phyloP scores from a whole-genome alignment of 75 land plant genomes.

The Azolla pinnata region DNA sequence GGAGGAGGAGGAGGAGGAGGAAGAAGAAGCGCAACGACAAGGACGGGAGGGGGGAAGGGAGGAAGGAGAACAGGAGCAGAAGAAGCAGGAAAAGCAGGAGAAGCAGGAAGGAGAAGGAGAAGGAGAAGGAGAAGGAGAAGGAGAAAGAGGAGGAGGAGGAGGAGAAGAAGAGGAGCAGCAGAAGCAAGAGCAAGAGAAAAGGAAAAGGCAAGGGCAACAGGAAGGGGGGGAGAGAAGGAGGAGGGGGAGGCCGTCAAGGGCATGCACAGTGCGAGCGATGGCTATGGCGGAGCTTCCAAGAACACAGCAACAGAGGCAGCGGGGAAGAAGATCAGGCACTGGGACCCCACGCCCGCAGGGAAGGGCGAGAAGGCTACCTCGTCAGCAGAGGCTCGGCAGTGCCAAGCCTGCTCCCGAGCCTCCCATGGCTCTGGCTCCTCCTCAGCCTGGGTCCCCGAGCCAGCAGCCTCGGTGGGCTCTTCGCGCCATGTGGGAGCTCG shows the following conservation, averaged over 20 bases:
- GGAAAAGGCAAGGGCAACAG: no score
- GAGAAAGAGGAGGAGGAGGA: no score
- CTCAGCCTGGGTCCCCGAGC: conserved; percentile 35
- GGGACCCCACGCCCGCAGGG: conserved; percentile 21
- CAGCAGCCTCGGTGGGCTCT: conserved; percentile 55
- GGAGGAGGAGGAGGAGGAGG: no score
- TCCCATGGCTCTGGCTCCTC: conserved; percentile 30
- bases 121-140: no score
- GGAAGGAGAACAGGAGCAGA: no score
- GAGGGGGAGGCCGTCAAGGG: conserved; percentile 8
- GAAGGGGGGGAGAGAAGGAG: not conserved
- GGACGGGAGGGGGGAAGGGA: no score
- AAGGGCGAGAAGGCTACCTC: conserved; percentile 1
- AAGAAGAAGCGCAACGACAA: no score
- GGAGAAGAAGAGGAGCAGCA: no score
- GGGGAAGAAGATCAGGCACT: conserved; percentile 1
- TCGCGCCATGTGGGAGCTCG: conserved; percentile 89
- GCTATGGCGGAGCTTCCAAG: conserved; percentile 7
- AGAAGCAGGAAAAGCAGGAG: no score
- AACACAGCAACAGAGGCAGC: not conserved
- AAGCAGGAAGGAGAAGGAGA: no score
- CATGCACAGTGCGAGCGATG: conserved; percentile 28
- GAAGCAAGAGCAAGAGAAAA: no score
- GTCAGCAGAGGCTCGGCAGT: conserved; percentile 4
- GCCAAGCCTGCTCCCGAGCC: conserved; percentile 14